Percentiles rank a stretch among this genome's conserved stretches.
Conservation (phyloP, 345 rosid genomes). For the Hevea brasiliensis region DNA sequence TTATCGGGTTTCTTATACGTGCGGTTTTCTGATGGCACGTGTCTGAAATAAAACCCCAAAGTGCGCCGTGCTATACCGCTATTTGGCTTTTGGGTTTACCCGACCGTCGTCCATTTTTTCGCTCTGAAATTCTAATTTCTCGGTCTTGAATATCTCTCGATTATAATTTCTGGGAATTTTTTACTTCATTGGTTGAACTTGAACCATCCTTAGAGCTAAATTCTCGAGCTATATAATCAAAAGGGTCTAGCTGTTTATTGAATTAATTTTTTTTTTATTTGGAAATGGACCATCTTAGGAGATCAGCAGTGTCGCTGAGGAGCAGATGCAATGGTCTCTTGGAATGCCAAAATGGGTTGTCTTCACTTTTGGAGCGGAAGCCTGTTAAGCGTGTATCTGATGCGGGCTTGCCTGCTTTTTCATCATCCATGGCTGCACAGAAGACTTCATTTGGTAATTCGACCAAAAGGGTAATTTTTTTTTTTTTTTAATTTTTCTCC, state of each 20-base stretch:
- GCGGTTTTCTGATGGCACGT: conserved; percentile 8
- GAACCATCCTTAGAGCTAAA: not conserved
- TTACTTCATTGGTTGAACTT: not conserved
- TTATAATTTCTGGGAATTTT: not conserved
- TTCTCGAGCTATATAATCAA: not conserved
- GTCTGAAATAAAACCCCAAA: conserved; percentile 13
- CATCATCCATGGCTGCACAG: conserved; percentile 1
- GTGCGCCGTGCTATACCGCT: not conserved
- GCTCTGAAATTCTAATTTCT: not conserved
- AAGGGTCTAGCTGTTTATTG: not conserved
- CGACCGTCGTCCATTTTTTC: not conserved
- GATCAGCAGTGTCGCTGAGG: conserved; percentile 12
- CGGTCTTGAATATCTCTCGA: not conserved
- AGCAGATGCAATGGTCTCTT: conserved; percentile 5
- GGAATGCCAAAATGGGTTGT: conserved; percentile 3
- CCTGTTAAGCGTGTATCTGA: conserved; percentile 12
- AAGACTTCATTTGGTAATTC: not conserved
- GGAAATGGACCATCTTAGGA: conserved; percentile 15
- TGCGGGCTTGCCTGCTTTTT: conserved; percentile 16
- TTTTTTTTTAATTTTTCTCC: not conserved
- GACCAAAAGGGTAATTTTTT: conserved; percentile 7
- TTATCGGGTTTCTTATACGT: not conserved
- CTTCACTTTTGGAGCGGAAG: not conserved
- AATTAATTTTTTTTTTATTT: not conserved
- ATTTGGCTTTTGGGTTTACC: conserved; percentile 16